Evolutionary conservation across 495 filamentous ascomycete species (phyloP), one percentile per base, ranked within the genome.

Genomic region (Neurospora sp.): DNA sequence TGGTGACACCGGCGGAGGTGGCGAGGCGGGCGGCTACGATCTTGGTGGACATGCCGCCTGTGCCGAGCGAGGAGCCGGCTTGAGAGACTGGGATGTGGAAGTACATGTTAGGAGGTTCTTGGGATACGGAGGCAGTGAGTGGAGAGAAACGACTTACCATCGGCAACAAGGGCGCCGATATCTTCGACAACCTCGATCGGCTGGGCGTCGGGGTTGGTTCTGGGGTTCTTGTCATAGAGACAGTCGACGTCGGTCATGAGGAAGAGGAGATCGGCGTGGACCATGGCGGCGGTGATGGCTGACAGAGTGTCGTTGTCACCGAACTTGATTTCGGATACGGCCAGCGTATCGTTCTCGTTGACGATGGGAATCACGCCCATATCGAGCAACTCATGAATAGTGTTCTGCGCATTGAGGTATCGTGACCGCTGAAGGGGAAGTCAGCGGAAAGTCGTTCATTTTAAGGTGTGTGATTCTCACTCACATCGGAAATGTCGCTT

Each of bases 191-290:
- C 92, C 76, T 97, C 93, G 76, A 99, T 97, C 1, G 96, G 89
- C 78, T 92, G 85, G 20, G 96, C 96, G 75, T 97, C 91, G 1
- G 93, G 90, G 75, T 97, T 84, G 10, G 88, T 92, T 20, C 96
- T 87, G 0, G 96, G 96, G 75, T 99, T 99, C 76, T 95, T 94
- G 78, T 96, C 94, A 81, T 98, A 99, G 18, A 99, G 86, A 78
- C 94, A 98, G 79, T 99, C 96, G 54, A 99, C 96, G 79, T 99
- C 96, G 11, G 96, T 99, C 96, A 99, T 99, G 60, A 99, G 86
- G 82, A 99, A 99, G 16, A 99, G 88, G 76, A 97, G 95, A 80
- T 99, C 93, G 62, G 96, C 96, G 79, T 97, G 94, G 75, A 98
- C 92, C 93, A 98, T 97, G 69, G 92, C 96, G 6, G 96, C 95